These are phyloP conservation scores for Lecanicillium sp. DNA, from an alignment of 2,329 filamentous ascomycete species.

Conservation along the genomic window DNA sequence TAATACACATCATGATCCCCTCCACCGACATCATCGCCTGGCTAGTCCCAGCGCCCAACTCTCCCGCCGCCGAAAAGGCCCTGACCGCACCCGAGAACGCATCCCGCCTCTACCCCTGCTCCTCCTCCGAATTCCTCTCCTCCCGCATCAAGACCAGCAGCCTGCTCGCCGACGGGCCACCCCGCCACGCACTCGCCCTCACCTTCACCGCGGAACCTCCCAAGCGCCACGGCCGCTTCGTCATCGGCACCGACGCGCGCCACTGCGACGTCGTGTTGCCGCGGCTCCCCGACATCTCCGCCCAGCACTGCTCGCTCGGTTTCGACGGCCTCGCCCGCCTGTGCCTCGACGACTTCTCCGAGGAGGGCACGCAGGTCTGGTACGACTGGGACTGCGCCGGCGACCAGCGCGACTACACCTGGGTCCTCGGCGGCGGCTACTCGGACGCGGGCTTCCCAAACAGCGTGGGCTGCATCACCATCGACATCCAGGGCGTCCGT, in stretches of 20 bases:
- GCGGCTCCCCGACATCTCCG: constrained; percentile 26
- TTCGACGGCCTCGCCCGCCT: constrained; percentile 34
- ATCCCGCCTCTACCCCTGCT: constrained; percentile 21
- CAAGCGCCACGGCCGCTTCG: constrained; percentile 30
- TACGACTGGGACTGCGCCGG: constrained; percentile 36
- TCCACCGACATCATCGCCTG: constrained; percentile 31
- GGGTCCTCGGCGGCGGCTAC: constrained; percentile 29
- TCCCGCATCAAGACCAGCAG: constrained; percentile 25
- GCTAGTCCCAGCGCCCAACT: constrained; percentile 32
- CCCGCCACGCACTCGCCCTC: constrained; percentile 28
- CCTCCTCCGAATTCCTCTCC: constrained; percentile 22
- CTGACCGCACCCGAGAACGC: constrained; percentile 28
- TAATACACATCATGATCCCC: constrained; percentile 14
- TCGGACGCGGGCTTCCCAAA: constrained; percentile 30
- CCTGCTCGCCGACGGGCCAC: constrained; percentile 17
- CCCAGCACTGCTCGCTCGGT: constrained; percentile 32
- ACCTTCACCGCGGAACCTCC: constrained; percentile 27
- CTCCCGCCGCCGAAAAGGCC: constrained; percentile 28
- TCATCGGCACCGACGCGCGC: constrained; percentile 32
- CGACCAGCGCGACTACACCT: constrained; percentile 30
- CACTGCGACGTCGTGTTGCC: constrained; percentile 34
- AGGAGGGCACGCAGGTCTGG: constrained; percentile 35
- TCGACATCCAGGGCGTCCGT: constrained; percentile 34
- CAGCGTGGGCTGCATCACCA: constrained; percentile 28
- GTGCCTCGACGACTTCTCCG: constrained; percentile 33